Evolutionary conservation across 2,329 filamentous ascomycete genomes (phyloP), one percentile per base, ranked within the genome.

Genomic region (Mycosphaerella arachidis): DNA sequence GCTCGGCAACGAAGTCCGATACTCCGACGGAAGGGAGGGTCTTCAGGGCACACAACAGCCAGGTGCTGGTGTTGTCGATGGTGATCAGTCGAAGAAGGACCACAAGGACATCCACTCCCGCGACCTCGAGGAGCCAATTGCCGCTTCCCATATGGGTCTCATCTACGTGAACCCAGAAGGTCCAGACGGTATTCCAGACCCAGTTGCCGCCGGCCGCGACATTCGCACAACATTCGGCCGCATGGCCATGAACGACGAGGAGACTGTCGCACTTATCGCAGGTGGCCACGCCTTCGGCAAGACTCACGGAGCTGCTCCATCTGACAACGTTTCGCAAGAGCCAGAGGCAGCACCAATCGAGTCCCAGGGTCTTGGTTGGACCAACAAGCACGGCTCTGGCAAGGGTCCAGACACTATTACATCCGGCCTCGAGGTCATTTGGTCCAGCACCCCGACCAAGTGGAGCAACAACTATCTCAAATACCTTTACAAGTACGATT

Each of bases 131-230:
- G 75, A 81, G 69, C 88, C 88, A 1, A 74, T 92, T 13, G 88
- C 79, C 7, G 85, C 88, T 48, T 79, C 86, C 31, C 84, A 89
- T 76, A 89, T 90, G 85, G 89, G 89, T 71, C 77, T 92, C 68
- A 92, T 92, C 73, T 92, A 92, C 73, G 88, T 91, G 62, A 91
- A 92, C 78, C 89, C 89, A 2, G 87, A 91, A 74, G 89, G 89
- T 7, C 89, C 89, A 30, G 86, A 91, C 67, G 88, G 85, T 61
- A 82, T 83, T 57, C 86, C 88, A 3, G 88, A 92, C 70, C 86
- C 88, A 20, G 74, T 86, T 45, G 86, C 86, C 13, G 82, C 89
- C 1, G 89, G 85, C 46, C 76, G 81, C 59, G 89, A 92, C 69
- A 92, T 92, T 71, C 87, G 88, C 64, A 82, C 80, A 60, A 90